These are phyloP conservation scores for Colletotrichum sp. DNA, from an alignment of 2,329 filamentous ascomycete species.

Conservation along the genomic window DNA sequence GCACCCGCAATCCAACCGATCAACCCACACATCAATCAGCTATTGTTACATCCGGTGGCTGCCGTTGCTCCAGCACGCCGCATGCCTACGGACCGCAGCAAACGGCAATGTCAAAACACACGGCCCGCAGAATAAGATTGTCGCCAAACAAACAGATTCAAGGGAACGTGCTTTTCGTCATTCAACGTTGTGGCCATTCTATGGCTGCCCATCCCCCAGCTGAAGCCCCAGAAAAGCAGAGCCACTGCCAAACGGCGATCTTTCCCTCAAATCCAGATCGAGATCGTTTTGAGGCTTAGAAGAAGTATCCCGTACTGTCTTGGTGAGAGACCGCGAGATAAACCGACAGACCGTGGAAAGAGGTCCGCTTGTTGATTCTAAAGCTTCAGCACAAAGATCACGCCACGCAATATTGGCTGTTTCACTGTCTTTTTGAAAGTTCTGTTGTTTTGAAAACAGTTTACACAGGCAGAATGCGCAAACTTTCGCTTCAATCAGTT, in stretches of 20 bases:
- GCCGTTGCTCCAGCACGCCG: conserved; percentile 14
- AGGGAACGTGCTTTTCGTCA: conserved; percentile 16
- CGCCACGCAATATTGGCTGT: background rate
- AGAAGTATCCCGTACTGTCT: background rate
- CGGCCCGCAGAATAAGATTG: conserved; percentile 13
- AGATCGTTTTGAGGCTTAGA: background rate
- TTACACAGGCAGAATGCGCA: background rate
- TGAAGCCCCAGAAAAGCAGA: background rate
- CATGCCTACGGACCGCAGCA: conserved; percentile 8
- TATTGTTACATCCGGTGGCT: conserved; percentile 2
- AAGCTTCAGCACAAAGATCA: background rate
- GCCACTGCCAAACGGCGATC: background rate
- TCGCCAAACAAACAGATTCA: conserved; percentile 14
- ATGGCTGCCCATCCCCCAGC: background rate
- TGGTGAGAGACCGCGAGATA: background rate
- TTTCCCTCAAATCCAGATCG: background rate
- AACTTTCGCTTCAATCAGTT: background rate
- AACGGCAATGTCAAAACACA: conserved; percentile 10
- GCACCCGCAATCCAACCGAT: conserved; percentile 1
- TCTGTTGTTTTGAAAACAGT: background rate
- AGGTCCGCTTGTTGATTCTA: background rate
- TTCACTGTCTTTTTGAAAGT: background rate
- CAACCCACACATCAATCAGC: conserved; percentile 1
- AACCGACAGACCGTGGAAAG: background rate
- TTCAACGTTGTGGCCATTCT: background rate